These are phyloP conservation scores for Neonectria faginata DNA, from an alignment of 2,329 filamentous ascomycete genomes.

Conservation along the genomic window DNA sequence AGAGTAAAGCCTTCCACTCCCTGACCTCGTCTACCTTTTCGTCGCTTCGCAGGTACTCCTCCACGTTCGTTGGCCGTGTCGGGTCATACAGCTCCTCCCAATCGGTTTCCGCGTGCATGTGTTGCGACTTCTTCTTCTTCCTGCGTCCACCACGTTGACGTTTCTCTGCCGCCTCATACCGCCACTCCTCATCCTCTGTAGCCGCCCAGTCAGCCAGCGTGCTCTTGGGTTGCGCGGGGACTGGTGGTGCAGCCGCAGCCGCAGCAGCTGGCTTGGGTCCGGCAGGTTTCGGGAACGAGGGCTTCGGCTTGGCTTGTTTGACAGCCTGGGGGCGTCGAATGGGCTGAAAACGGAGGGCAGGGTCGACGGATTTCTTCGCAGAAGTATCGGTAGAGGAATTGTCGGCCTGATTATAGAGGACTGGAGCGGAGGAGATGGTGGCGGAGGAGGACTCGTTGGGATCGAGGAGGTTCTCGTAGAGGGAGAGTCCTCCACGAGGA, in stretches of 20 bases:
- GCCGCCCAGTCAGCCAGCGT: slow-evolving; percentile 85
- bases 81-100: slow-evolving; percentile 96
- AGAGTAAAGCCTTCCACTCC: slow-evolving; percentile 87
- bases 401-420: slow-evolving; percentile 73
- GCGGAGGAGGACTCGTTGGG: slow-evolving; percentile 60
- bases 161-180: slow-evolving; percentile 72
- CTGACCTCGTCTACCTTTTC: slow-evolving; percentile 83
- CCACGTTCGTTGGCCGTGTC: slow-evolving; percentile 82
- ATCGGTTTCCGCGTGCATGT: slow-evolving; percentile 72
- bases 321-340: slow-evolving; percentile 77
- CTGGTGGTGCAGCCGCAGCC: slow-evolving; percentile 44
- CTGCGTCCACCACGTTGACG: slow-evolving; percentile 82
- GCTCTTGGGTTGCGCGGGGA: slow-evolving; percentile 66
- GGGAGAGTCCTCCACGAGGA: slow-evolving; percentile 68
- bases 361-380: slow-evolving; percentile 70
- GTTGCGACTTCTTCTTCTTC: slow-evolving; percentile 76
- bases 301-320: slow-evolving; percentile 70
- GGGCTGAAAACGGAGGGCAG: slow-evolving; percentile 85
- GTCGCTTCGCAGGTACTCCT: slow-evolving; percentile 86
- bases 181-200: slow-evolving; percentile 83
- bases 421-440: slow-evolving; percentile 83
- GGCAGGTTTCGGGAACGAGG: slow-evolving; percentile 63
- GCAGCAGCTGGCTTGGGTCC: slow-evolving; percentile 49
- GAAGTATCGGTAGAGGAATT: slow-evolving; percentile 56
- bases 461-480: slow-evolving; percentile 88